These are phyloP conservation scores for Lolium perenne DNA, from an alignment of 176 grass and related monocot genomes.

Conservation along the genomic window DNA sequence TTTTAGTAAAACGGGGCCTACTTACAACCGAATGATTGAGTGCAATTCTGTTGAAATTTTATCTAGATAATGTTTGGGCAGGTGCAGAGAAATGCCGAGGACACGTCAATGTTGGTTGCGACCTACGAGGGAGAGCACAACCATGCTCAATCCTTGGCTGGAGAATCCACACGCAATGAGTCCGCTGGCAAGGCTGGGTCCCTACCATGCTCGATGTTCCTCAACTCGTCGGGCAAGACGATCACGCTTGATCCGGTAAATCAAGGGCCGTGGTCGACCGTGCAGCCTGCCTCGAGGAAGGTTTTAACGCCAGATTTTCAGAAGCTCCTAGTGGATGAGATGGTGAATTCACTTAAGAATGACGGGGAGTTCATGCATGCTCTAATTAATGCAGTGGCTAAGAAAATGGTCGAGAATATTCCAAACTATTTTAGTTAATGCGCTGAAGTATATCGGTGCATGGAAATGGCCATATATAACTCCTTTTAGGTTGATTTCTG, in stretches of 20 bases:
- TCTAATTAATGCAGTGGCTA: not conserved
- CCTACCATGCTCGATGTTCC: conserved; percentile 34
- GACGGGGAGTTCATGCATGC: conserved; percentile 43
- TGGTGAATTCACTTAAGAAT: conserved; percentile 35
- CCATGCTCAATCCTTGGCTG: not conserved
- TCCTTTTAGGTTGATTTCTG: no score
- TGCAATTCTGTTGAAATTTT: not conserved
- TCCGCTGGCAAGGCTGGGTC: not conserved
- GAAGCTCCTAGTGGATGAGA: conserved; percentile 24
- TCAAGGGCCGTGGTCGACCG: not conserved
- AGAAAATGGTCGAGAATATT: conserved; percentile 23
- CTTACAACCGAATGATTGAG: no score
- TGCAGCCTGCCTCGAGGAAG: not conserved
- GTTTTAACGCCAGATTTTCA: not conserved
- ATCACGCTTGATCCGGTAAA: conserved; percentile 30
- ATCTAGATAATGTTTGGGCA: not conserved
- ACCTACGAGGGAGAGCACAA: conserved; percentile 54
- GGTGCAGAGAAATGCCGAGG: conserved; percentile 52
- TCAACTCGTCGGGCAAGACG: conserved; percentile 26
- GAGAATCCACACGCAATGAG: not conserved
- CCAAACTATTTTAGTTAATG: not conserved
- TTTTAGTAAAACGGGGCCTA: no score
- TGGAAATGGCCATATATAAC: no score
- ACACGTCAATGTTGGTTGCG: conserved; percentile 43
- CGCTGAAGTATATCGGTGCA: no score